phyloP scores from a whole-genome alignment of 768 basidiomycete species.

The Ramaria sp. region DNA sequence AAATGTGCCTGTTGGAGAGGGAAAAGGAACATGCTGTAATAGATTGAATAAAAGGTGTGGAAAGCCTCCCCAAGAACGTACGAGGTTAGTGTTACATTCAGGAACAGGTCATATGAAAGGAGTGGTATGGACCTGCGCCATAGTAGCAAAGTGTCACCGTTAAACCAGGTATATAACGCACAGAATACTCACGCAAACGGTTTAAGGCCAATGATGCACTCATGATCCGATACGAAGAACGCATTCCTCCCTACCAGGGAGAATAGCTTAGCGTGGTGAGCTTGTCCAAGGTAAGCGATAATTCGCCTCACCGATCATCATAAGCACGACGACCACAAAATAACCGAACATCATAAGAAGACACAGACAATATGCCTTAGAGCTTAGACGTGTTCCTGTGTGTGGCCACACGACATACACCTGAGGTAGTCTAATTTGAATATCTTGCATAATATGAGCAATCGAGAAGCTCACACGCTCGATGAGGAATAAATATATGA shows the following conservation, averaged over 20 bases:
- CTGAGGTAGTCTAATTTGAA: background rate
- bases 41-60: background rate
- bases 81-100: conserved; percentile 13
- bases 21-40: conserved; percentile 29
- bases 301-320: conserved; percentile 1
- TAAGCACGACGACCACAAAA: background rate
- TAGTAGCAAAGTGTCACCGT: background rate
- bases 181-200: conserved; percentile 20
- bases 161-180: background rate
- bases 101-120: conserved; percentile 37
- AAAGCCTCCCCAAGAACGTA: background rate
- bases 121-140: conserved; percentile 28
- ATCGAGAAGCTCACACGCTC: background rate
- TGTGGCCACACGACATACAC: conserved; percentile 11
- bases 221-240: conserved; percentile 22
- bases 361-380: conserved; percentile 7
- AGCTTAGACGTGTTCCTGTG: conserved; percentile 5
- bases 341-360: conserved; percentile 3
- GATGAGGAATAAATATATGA: conserved; percentile 9
- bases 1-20: conserved; percentile 29
- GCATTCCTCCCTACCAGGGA: background rate
- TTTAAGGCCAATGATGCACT: conserved; percentile 39
- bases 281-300: background rate
- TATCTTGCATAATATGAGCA: background rate
- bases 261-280: background rate